phyloP scores from a whole-genome alignment of 1,284 basidiomycete species.

The Tranzscheliella williamsii region DNA sequence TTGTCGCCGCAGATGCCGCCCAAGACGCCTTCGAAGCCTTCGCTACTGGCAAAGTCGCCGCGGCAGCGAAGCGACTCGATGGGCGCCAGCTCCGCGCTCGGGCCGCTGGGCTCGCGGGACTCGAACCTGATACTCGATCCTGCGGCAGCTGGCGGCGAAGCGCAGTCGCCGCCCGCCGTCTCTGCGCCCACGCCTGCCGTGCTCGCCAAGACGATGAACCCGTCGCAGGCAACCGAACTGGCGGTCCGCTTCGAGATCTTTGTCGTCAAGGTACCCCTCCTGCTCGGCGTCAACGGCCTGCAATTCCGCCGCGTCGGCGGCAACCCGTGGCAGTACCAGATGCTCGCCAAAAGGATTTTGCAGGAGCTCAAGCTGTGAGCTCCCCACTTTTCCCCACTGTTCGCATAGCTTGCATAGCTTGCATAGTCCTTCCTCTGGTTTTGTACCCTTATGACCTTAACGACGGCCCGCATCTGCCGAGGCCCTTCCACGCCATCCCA shows the following conservation, averaged over 20 bases:
- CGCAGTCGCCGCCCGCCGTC: not conserved
- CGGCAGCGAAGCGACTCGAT: slow-evolving; percentile 41
- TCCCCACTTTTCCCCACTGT: too few relatives aligned
- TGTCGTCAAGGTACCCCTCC: slow-evolving; percentile 68
- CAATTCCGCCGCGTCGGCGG: slow-evolving; percentile 91
- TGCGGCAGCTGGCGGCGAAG: not conserved
- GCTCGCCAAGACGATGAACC: slow-evolving; percentile 30
- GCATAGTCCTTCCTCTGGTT: too few relatives aligned
- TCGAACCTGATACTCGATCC: slow-evolving; percentile 25
- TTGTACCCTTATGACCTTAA: too few relatives aligned
- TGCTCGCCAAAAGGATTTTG: slow-evolving; percentile 89
- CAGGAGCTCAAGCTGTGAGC: slow-evolving; percentile 80
- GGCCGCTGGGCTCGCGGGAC: slow-evolving; percentile 16
- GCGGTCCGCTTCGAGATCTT: slow-evolving; percentile 58
- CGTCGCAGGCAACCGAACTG: slow-evolving; percentile 38
- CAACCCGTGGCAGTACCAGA: slow-evolving; percentile 91
- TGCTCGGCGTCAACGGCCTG: slow-evolving; percentile 85
- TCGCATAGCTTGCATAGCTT: too few relatives aligned
- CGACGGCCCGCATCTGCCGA: too few relatives aligned
- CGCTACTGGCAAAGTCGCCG: slow-evolving; percentile 13
- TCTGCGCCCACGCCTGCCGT: slow-evolving; percentile 3
- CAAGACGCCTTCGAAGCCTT: slow-evolving; percentile 26
- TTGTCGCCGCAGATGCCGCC: slow-evolving; percentile 9
- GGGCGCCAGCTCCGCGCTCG: slow-evolving; percentile 21
- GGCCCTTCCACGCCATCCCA: too few relatives aligned